Evolutionary conservation across 495 filamentous ascomycete species (phyloP), one percentile per base, ranked within the genome.

Genomic region (Penicillium pulvis): DNA sequence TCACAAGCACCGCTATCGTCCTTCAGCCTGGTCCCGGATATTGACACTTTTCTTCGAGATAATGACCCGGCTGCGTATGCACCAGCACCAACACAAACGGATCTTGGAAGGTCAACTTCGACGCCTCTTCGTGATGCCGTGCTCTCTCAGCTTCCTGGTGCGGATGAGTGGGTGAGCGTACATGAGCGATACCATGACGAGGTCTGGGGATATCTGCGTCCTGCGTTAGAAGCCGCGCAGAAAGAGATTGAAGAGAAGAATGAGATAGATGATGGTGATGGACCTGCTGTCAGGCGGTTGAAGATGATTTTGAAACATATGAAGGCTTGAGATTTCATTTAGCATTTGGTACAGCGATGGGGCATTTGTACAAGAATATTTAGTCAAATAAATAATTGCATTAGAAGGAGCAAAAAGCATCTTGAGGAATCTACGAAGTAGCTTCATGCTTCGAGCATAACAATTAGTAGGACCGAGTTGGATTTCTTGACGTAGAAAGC

Each of bases 131-230:
- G 71, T 23, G 77, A 75, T 53, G 51, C 48, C 2, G 72, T 80
- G 0, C 28, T 79, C 4, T 48, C 46, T 0, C 53, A 66, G 4
- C 52, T 79, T 2, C 68, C 75, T 4, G 75, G 75, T 1, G 71
- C 75, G 19, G 60, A 58, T 49, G 72, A 87, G 49, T 88, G 88
- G 89, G 72, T 84, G 11, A 71, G 73, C 39, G 83, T 90, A 2
- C 79, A 91, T 62, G 85, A 81, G 39, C 73, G 76, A 33, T 92
- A 92, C 64, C 81, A 85, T 33, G 87, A 92, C 69, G 87, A 91
- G 57, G 87, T 93, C 11, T 93, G 90, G 90, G 90, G 89, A 58
- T 87, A 86, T 59, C 69, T 91, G 43, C 63, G 77, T 20, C 81
- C 84, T n/a, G 74, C 87, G 41, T 75, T 90, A 31, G 75, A 83